These are phyloP conservation scores for Cercospora zeina DNA, from an alignment of 2,329 filamentous ascomycete species.

Conservation along the genomic window DNA sequence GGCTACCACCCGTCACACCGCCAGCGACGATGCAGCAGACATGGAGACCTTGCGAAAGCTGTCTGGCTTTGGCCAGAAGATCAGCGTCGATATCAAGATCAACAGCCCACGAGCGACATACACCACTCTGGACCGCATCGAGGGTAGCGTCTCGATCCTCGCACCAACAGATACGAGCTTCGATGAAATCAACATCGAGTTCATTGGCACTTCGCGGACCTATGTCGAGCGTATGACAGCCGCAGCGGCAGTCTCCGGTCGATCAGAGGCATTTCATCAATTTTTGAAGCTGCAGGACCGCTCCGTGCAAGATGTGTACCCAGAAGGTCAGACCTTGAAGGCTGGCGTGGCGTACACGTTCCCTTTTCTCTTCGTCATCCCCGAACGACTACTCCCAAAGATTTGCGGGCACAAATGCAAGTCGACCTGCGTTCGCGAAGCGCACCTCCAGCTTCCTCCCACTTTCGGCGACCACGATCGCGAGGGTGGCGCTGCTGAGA, in stretches of 20 bases:
- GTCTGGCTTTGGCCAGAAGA: constrained; percentile 38
- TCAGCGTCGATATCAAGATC: constrained; percentile 48
- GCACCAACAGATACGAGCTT: constrained; percentile 56
- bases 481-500: constrained; percentile 47
- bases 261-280: constrained; percentile 58
- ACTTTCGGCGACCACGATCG: constrained; percentile 45
- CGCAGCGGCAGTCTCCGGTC: constrained; percentile 54
- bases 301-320: constrained; percentile 46
- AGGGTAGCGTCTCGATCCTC: constrained; percentile 55
- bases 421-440: constrained; percentile 54
- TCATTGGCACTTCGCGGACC: constrained; percentile 56
- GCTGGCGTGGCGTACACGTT: constrained; percentile 59
- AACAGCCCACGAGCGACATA: constrained; percentile 48
- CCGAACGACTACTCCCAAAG: constrained; percentile 59
- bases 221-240: constrained; percentile 57
- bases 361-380: constrained; percentile 65
- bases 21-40: constrained; percentile 24
- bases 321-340: constrained; percentile 56
- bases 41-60: constrained; percentile 34
- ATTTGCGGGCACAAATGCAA: constrained; percentile 57
- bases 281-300: constrained; percentile 62
- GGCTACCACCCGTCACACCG: constrained; percentile 15
- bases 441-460: constrained; percentile 61
- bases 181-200: constrained; percentile 59
- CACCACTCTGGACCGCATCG: constrained; percentile 59